Percentiles rank a stretch among this genome's conserved stretches.
Evolutionary conservation across 2,329 filamentous ascomycete species (phyloP).

Genomic region (Neofusicoccum sp.): DNA sequence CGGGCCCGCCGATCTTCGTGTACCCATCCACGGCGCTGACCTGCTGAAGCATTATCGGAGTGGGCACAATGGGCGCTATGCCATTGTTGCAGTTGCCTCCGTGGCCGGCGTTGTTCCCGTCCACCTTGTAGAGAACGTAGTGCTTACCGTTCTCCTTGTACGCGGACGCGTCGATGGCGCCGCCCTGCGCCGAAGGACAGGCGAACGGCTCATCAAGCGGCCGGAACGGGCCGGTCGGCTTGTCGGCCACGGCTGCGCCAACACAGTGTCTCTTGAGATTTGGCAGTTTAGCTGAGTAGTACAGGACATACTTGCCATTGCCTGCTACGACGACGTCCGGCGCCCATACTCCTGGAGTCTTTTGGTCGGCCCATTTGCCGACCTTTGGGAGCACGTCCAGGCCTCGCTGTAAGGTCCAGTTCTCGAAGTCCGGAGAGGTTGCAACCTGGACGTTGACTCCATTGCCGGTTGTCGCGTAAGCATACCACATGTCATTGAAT

Average conservation of each 20-base stretch:
- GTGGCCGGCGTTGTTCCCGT: constrained; percentile 57
- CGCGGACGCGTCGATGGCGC: constrained; percentile 62
- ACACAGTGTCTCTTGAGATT: constrained; percentile 53
- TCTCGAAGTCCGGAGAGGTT: constrained; percentile 33
- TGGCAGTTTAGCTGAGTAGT: constrained; percentile 55
- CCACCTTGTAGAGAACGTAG: constrained; percentile 65
- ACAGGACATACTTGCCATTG: constrained; percentile 58
- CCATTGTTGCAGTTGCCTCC: constrained; percentile 50
- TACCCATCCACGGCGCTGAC: constrained; percentile 50
- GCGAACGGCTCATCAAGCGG: constrained; percentile 50
- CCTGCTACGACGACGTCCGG: constrained; percentile 29
- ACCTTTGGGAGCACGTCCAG: constrained; percentile 31
- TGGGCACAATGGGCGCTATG: constrained; percentile 40
- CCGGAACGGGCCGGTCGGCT: constrained; percentile 54
- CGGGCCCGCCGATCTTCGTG: constrained; percentile 51
- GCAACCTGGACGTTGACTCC: constrained; percentile 35
- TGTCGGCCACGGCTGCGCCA: constrained; percentile 53
- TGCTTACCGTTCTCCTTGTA: constrained; percentile 57
- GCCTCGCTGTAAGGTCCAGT: constrained; percentile 27
- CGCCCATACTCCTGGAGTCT: constrained; percentile 31
- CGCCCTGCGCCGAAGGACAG: constrained; percentile 50
- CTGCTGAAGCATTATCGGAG: constrained; percentile 58
- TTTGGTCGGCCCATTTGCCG: constrained; percentile 26
- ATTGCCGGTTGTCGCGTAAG: constrained; percentile 32
- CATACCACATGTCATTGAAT: constrained; percentile 35